These are phyloP conservation scores for Apiotrichum montevideense DNA, from an alignment of 1,284 basidiomycete species.

Conservation along the genomic window DNA sequence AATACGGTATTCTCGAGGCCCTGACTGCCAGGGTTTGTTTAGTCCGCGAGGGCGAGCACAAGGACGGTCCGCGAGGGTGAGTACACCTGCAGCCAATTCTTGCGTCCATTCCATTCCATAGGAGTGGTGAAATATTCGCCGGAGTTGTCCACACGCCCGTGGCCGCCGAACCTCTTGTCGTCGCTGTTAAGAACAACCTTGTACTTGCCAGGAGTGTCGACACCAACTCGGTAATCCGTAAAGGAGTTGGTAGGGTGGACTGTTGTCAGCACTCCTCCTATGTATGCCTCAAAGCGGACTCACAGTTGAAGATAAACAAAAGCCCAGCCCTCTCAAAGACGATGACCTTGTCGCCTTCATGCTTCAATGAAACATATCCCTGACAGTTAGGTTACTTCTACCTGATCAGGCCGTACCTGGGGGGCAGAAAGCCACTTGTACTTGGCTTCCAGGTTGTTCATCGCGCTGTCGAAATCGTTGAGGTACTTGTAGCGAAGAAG, in stretches of 20 bases:
- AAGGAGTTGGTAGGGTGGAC: constrained; percentile 80
- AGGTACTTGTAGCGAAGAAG: constrained; percentile 86
- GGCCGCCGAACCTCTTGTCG: constrained; percentile 81
- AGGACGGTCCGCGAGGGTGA: constrained; percentile 67
- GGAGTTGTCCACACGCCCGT: constrained; percentile 66
- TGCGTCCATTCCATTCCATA: constrained; percentile 83
- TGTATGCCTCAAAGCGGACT: constrained; percentile 6
- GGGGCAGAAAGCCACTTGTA: constrained; percentile 79
- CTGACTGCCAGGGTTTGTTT: too few relatives aligned
- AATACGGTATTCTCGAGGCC: too few relatives aligned
- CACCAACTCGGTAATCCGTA: constrained; percentile 87
- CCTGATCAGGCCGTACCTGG: constrained; percentile 54
- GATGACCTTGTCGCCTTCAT: constrained; percentile 85
- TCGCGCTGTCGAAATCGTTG: constrained; percentile 86
- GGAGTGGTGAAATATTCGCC: constrained; percentile 73
- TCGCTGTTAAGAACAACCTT: constrained; percentile 74
- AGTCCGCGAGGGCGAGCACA: constrained; percentile 49
- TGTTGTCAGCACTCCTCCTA: constrained; percentile 9
- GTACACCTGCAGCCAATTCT: constrained; percentile 85
- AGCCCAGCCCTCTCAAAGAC: constrained; percentile 89
- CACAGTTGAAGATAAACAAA: constrained; percentile 89
- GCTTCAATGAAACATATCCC: constrained; percentile 87
- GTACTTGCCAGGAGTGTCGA: constrained; percentile 83
- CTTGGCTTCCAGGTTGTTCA: constrained; percentile 76
- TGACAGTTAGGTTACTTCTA: constrained; percentile 33